Conservation (phyloP, 176 grass and related monocot species). For the Paspalum vaginatum region DNA sequence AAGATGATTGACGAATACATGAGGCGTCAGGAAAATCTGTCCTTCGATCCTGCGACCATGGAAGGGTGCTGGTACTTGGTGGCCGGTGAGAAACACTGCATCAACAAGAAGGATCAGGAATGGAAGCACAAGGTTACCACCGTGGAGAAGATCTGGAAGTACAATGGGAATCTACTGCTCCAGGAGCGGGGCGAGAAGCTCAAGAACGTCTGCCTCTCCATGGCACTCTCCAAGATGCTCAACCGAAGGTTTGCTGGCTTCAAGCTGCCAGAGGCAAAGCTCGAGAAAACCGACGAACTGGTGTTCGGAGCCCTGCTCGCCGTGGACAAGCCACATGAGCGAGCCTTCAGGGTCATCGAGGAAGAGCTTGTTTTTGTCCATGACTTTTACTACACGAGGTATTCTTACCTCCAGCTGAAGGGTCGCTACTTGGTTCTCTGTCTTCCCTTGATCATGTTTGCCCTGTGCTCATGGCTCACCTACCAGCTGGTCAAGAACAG, state of each 20-base stretch:
- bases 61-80: conserved; percentile 2
- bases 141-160: background rate
- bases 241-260: background rate
- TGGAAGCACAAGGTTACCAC: background rate
- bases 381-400: background rate
- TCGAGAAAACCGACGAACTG: background rate
- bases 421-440: background rate
- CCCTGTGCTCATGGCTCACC: background rate
- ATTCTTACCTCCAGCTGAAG: background rate
- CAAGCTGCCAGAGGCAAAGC: background rate
- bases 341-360: background rate
- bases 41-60: background rate
- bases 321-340: background rate
- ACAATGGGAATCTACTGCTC: background rate
- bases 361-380: conserved; percentile 1
- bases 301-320: background rate
- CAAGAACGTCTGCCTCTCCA: conserved; percentile 17
- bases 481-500: background rate
- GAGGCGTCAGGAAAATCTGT: background rate
- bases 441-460: background rate
- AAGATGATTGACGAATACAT: background rate
- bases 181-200: background rate
- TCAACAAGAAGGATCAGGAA: background rate
- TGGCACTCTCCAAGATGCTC: conserved; percentile 14
- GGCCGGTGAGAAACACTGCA: background rate